Evolutionary conservation across 2,329 filamentous ascomycete species (phyloP).

Genomic region (Teratosphaeria destructans): DNA sequence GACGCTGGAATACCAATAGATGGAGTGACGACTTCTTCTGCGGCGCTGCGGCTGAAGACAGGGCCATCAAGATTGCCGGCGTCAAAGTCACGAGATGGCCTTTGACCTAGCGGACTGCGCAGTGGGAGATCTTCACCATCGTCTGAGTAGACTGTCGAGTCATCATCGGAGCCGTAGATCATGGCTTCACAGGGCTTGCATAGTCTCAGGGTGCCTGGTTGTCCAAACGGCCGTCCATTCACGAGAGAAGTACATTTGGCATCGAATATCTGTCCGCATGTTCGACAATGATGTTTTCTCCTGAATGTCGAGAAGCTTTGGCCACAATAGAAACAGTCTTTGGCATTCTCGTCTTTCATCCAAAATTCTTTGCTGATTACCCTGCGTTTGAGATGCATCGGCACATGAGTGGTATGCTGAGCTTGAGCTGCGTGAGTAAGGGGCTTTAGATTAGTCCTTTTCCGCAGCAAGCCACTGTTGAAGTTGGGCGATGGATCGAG

Average conservation of each 20-base stretch:
- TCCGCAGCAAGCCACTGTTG: constrained; percentile 18
- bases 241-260: constrained; percentile 92
- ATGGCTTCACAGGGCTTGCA: constrained; percentile 89
- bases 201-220: constrained; percentile 72
- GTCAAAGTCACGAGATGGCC: constrained; percentile 1
- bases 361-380: constrained; percentile 82
- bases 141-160: constrained; percentile 81
- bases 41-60: constrained; percentile 14
- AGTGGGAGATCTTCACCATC: constrained; percentile 40
- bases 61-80: constrained; percentile 13
- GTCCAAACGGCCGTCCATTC: constrained; percentile 75
- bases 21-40: constrained; percentile 37
- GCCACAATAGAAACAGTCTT: constrained; percentile 89
- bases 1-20: constrained; percentile 58
- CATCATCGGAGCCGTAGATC: constrained; percentile 82
- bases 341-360: constrained; percentile 98
- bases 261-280: constrained; percentile 97
- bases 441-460: constrained; percentile 13
- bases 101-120: constrained; percentile 13
- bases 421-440: not conserved
- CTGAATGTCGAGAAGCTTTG: constrained; percentile 87
- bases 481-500: constrained; percentile 19
- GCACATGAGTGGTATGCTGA: constrained; percentile 20
- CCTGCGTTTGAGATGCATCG: constrained; percentile 65
- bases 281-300: constrained; percentile 91